Evolutionary conservation across 495 filamentous ascomycete genomes (phyloP).

Genomic region (Massariosphaeria phaeospora): DNA sequence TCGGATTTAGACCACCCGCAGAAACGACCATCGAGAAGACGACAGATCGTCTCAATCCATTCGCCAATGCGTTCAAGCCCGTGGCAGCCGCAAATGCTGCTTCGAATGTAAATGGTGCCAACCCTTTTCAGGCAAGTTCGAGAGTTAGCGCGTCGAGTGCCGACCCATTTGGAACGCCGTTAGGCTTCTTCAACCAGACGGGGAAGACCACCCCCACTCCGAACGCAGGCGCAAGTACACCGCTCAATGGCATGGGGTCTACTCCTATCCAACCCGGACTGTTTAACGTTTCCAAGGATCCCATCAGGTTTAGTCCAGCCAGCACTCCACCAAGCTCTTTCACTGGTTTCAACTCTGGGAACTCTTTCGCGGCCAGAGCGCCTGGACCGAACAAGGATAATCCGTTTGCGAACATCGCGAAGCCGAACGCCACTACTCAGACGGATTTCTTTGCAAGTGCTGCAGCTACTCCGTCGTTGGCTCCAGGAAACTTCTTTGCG

Average conservation of each 20-base stretch:
- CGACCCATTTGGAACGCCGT: conserved; percentile 1
- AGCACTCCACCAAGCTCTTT: background rate
- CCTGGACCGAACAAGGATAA: no score
- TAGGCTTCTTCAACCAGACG: background rate
- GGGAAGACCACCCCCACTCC: background rate
- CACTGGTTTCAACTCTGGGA: background rate
- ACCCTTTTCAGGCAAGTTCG: background rate
- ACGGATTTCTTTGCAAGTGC: no score
- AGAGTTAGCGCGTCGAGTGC: background rate
- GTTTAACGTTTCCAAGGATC: conserved; percentile 11
- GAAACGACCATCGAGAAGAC: background rate
- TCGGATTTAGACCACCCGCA: background rate
- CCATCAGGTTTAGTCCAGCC: conserved; percentile 3
- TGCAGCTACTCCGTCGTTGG: no score
- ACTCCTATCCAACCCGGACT: background rate
- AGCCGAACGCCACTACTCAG: no score
- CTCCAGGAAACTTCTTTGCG: no score
- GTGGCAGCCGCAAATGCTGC: background rate
- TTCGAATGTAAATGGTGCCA: background rate
- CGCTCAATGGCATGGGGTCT: background rate
- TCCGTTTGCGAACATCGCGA: no score
- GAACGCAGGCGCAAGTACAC: background rate
- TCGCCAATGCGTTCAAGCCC: conserved; percentile 1
- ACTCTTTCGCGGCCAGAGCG: background rate
- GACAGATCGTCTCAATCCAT: background rate